phyloP scores from a whole-genome alignment of 108 stramenopile genomes.

The Craspedostauros australis region DNA sequence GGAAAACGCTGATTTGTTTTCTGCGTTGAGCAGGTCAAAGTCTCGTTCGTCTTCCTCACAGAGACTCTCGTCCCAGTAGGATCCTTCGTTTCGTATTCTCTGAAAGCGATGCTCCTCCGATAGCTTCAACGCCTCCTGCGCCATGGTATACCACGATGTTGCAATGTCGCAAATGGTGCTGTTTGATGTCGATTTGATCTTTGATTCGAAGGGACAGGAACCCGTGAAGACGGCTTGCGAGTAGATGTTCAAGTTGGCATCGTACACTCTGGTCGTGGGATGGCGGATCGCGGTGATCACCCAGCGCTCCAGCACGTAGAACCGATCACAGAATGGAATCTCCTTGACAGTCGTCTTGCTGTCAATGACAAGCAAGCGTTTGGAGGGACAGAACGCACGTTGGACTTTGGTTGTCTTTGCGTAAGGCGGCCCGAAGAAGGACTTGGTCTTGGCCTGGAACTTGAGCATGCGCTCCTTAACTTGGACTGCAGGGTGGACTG shows the following conservation, averaged over 20 bases:
- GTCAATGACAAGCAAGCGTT: conserved; percentile 57
- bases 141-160: conserved; percentile 59
- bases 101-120: conserved; percentile 45
- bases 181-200: conserved; percentile 52
- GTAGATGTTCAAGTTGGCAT: conserved; percentile 18
- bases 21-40: not conserved
- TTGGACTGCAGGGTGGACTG: not conserved
- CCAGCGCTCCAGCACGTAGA: conserved; percentile 76
- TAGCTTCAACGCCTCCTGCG: conserved; percentile 48
- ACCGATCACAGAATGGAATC: conserved; percentile 71
- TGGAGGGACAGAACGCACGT: conserved; percentile 45
- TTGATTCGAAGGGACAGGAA: conserved; percentile 54
- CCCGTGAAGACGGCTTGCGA: conserved; percentile 52
- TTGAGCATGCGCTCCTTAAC: conserved; percentile 37
- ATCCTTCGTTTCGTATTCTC: conserved; percentile 22
- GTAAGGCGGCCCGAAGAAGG: conserved; percentile 74
- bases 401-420: conserved; percentile 68
- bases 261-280: not conserved
- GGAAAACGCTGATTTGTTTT: not conserved
- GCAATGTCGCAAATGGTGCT: conserved; percentile 55
- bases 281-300: conserved; percentile 29
- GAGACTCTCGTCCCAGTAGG: conserved; percentile 4
- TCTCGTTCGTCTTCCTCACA: not conserved
- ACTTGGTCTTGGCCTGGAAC: conserved; percentile 71
- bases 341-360: conserved; percentile 52